phyloP scores from a whole-genome alignment of 495 filamentous ascomycete species.

The Tuber magnatum region DNA sequence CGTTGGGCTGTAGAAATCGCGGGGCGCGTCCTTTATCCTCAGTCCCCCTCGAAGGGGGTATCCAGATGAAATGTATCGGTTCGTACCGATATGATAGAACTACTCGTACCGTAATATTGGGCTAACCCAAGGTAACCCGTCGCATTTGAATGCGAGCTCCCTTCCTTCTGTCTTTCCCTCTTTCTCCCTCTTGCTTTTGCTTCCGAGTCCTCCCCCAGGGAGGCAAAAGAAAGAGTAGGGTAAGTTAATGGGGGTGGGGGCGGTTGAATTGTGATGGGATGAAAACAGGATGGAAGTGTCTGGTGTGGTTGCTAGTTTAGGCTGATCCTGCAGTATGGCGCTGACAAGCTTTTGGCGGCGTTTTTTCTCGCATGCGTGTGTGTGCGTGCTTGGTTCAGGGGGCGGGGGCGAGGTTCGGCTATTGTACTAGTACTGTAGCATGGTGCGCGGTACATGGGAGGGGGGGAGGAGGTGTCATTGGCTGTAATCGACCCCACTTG shows the following conservation, averaged over 20 bases:
- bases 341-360: constrained; percentile 3
- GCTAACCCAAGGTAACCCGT: background rate
- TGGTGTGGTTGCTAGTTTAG: background rate
- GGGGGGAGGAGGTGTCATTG: background rate
- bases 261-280: background rate
- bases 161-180: background rate
- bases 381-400: constrained; percentile 1
- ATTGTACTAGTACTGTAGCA: no score
- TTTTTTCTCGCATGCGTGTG: background rate
- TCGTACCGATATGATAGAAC: background rate
- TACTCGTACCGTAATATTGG: no score
- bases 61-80: background rate
- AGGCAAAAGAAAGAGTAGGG: background rate
- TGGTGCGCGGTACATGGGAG: background rate
- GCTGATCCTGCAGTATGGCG: constrained; percentile 1
- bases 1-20: background rate
- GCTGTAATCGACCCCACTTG: background rate
- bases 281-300: background rate
- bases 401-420: background rate
- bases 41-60: no score
- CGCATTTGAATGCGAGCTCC: background rate
- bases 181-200: background rate
- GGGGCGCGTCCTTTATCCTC: background rate
- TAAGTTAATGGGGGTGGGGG: background rate
- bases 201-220: background rate